Percentiles rank a stretch among this genome's conserved stretches.
phyloP scores from a whole-genome alignment of 345 rosid species.

The Gossypium raimondii region DNA sequence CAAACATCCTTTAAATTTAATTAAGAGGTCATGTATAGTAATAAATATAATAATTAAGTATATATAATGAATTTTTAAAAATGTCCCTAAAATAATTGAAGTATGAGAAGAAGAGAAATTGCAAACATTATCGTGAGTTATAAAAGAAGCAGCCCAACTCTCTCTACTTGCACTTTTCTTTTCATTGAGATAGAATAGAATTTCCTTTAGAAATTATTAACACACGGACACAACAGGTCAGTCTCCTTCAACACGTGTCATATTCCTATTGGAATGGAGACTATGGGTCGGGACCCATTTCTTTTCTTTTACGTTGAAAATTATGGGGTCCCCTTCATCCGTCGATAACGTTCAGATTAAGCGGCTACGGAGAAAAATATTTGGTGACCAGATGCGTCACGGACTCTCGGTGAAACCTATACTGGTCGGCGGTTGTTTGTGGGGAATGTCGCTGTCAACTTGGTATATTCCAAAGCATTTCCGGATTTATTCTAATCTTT shows the following conservation, averaged over 20 bases:
- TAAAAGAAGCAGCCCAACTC: not conserved
- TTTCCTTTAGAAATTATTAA: not conserved
- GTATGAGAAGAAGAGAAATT: not conserved
- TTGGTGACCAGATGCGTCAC: not conserved
- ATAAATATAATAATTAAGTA: too few species aligned
- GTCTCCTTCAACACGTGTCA: not conserved
- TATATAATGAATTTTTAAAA: too few species aligned
- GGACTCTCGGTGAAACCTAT: not conserved
- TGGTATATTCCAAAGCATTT: constrained; percentile 11
- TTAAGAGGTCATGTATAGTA: too few species aligned
- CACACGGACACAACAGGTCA: not conserved
- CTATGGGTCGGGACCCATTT: not conserved
- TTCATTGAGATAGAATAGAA: not conserved
- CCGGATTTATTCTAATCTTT: not conserved
- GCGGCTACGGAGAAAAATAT: not conserved
- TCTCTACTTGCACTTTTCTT: not conserved
- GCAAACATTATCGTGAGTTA: not conserved
- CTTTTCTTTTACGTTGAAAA: not conserved
- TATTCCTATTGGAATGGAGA: not conserved
- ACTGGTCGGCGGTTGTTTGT: not conserved
- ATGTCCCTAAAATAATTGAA: too few species aligned
- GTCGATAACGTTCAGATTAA: not conserved
- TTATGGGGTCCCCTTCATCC: too few species aligned
- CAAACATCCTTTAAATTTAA: too few species aligned
- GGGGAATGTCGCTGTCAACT: not conserved